Evolutionary conservation across 352 stramenopile species (phyloP), one percentile per base, ranked within the genome.

Genomic region (Phytopythium aichiense): DNA sequence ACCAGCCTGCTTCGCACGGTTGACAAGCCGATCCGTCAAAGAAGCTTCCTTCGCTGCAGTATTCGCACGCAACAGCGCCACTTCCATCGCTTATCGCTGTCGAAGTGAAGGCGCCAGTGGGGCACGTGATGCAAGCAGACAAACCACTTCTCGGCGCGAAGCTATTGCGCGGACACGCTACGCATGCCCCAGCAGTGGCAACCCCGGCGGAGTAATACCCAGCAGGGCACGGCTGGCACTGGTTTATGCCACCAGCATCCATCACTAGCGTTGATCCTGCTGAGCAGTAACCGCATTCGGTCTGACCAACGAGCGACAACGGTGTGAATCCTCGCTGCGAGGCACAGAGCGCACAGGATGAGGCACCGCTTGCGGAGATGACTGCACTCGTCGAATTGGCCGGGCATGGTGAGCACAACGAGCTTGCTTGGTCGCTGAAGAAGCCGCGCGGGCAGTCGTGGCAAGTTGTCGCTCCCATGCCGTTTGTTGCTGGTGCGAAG

Each of bases 371-470:
- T 7, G 67, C 59, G 2, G 66, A 58, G 20, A 83, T 56, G 0
- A 56, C 54, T 15, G 56, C 52, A 37, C 68, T 82, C 54, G 70
- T 86, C 0, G 77, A 89, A 48, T 87, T 87, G 5, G 72, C 30
- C 25, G 81, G 76, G 35, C 84, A 92, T 12, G 74, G 53, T 0
- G 60, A 59, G 28, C 84, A 92, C 6, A 23, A 33, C 0, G 63
- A 56, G 15, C 65, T 66, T 1, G 71, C 67, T 3, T 23, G n/a
- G 54, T 78, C 73, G 53, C 81, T 91, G 69, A 76, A 88, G 61
- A 84, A 88, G 7, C 84, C 84, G 55, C 65, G 60, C 0, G 81
- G 79, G 43, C 84, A 92, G 22, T 72, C 61, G 28, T 77, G 81
- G 35, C 84, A 92, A 0, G 61, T 45, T 0, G 63, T 59, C 11